Evolutionary conservation across 2,329 filamentous ascomycete genomes (phyloP), one percentile per base, ranked within the genome.

Genomic region (Apiospora sp.): DNA sequence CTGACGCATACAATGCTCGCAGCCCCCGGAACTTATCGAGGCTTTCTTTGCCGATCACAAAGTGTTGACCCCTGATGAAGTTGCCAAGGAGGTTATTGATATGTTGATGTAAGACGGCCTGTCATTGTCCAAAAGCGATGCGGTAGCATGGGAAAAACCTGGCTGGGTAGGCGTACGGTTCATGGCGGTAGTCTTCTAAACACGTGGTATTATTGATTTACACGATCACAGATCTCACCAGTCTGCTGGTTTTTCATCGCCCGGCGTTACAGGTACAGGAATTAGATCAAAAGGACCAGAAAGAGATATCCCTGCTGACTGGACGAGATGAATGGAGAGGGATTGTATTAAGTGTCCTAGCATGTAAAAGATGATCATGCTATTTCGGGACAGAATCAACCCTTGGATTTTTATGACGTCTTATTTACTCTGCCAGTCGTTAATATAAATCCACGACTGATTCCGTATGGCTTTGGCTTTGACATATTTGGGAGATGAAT

Each of bases 21-120:
- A 79, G 76, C 78, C 79, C 13, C 79, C 79, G 16, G 75, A 78
- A 16, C 75, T 76, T 44, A 81, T 81, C 69, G 76, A 78, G 14
- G 76, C 72, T 24, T 80, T 81, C 73, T 74, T 81, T 44, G 78
- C 78, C 24, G 79, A 81, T 58, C 78, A 79, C 71, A 79, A 78
- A 69, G 76, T 80, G 67, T 76, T 79, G 61, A 77, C 78, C 8
- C 79, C 80, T 4, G 69, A 76, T 44, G 78, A 77, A 5, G 78
- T 81, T 54, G 77, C 78, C 69, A 77, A 79, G 71, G 76, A 80
- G 74, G 74, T 80, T n/a, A 80, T 81, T 67, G 79, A 80, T 51
- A 76, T 79, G 74, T 76, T 80, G 74, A 79, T 80, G 72, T 78
- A 74, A 75, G 43, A 34, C 34, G 58, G n/a, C 8, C 22, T 64